Conservation (phyloP, 73 alveolate species). For the Strombidium stylifer region DNA sequence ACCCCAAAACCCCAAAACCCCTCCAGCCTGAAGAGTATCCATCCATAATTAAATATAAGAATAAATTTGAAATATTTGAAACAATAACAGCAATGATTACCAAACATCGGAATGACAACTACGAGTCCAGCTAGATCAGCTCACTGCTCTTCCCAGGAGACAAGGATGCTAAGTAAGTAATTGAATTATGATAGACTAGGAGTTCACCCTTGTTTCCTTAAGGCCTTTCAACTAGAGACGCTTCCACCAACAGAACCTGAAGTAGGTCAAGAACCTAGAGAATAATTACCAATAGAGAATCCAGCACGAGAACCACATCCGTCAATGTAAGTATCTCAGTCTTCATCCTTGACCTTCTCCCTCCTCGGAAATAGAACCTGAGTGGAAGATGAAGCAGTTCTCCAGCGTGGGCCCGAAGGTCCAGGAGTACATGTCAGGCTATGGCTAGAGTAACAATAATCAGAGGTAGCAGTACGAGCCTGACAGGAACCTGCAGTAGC, state of each 20-base stretch:
- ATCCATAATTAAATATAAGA: too few relatives aligned
- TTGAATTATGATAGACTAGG: neutral
- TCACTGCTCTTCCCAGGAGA: slow-evolving; percentile 22
- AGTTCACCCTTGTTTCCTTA: neutral
- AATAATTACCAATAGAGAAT: neutral
- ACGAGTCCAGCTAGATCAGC: neutral
- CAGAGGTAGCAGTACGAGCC: too few relatives aligned
- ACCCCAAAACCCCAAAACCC: too few relatives aligned
- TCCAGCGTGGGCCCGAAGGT: slow-evolving; percentile 35
- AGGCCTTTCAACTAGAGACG: slow-evolving; percentile 33
- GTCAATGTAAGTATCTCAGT: slow-evolving; percentile 1
- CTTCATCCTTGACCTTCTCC: neutral
- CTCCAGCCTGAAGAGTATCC: too few relatives aligned
- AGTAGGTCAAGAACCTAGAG: slow-evolving; percentile 7
- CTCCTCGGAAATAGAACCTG: neutral
- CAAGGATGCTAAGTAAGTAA: neutral
- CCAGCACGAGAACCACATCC: slow-evolving; percentile 17
- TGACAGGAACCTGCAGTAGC: too few relatives aligned
- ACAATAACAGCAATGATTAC: too few relatives aligned
- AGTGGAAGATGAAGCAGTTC: slow-evolving; percentile 38
- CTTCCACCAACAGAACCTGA: slow-evolving; percentile 29
- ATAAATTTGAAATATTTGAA: too few relatives aligned
- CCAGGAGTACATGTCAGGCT: neutral
- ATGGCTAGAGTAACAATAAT: neutral
- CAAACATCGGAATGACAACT: neutral